Evolutionary conservation across 192 early-diverging fungal species (phyloP).

Genomic region (Backusella mclennaniae): DNA sequence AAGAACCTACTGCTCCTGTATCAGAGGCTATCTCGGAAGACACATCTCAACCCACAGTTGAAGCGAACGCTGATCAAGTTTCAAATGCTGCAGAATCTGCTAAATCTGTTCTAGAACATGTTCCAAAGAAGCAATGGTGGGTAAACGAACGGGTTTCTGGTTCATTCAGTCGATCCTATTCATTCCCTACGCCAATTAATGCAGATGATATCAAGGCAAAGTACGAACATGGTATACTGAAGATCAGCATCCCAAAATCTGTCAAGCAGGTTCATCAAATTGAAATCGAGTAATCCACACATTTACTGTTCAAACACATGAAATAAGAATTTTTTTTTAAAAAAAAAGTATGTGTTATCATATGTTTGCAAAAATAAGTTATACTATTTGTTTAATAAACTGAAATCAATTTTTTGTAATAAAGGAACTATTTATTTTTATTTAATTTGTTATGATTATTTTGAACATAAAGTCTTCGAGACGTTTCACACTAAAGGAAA

Average conservation of each 20-base stretch:
- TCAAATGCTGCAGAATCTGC: neutral
- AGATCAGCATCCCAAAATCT: conserved; percentile 20
- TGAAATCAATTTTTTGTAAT: too few species aligned
- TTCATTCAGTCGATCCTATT: conserved; percentile 21
- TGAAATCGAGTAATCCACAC: conserved; percentile 12
- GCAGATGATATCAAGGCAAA: conserved; percentile 23
- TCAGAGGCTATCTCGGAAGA: neutral
- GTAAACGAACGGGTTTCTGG: conserved; percentile 20
- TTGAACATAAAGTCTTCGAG: too few species aligned
- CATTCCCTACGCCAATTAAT: conserved; percentile 19
- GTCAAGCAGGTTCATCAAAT: conserved; percentile 8
- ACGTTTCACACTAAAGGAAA: too few species aligned
- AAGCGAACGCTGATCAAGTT: neutral
- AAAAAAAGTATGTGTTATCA: too few species aligned
- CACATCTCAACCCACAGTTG: neutral
- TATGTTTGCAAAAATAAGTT: neutral
- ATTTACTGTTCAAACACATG: neutral
- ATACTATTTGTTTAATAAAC: neutral
- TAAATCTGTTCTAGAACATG: neutral
- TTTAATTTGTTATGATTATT: too few species aligned
- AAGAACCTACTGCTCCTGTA: conserved; percentile 2
- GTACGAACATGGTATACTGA: conserved; percentile 25
- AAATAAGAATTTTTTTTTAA: neutral
- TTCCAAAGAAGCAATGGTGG: conserved; percentile 19
- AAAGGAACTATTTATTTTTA: too few species aligned